A percentile compares a stretch with the other conserved stretches of the same genome.
Conservation (phyloP, 1,284 basidiomycete species). For the Trichosporon ovoides region DNA sequence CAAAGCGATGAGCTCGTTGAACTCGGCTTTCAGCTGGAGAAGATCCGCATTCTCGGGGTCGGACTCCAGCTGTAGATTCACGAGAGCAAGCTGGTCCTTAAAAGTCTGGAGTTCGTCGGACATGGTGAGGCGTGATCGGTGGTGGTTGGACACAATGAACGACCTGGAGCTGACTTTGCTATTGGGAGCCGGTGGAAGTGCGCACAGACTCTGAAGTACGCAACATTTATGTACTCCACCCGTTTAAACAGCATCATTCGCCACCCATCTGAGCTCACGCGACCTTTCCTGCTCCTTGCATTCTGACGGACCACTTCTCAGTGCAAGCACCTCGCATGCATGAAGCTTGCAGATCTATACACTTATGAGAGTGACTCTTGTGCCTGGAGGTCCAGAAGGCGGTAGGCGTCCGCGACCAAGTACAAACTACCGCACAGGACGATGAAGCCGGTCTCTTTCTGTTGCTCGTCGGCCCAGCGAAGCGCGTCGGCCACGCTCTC, state of each 20-base stretch:
- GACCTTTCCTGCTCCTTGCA: neutral
- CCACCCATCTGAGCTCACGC: neutral
- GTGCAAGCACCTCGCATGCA: too few relatives aligned
- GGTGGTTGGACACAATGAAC: neutral
- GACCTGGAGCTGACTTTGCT: neutral
- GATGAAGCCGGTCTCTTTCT: constrained; percentile 52
- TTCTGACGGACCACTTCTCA: too few relatives aligned
- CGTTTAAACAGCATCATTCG: neutral
- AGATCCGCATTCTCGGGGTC: constrained; percentile 77
- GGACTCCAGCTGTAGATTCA: constrained; percentile 72
- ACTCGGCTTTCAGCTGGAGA: constrained; percentile 65
- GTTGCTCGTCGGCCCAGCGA: constrained; percentile 24
- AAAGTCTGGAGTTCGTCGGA: constrained; percentile 69
- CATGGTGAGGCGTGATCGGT: neutral
- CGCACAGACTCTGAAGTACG: neutral
- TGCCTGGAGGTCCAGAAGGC: constrained; percentile 45
- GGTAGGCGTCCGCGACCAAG: constrained; percentile 81
- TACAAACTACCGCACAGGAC: constrained; percentile 86
- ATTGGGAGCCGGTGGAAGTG: neutral
- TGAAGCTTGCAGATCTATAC: too few relatives aligned
- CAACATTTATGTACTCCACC: neutral
- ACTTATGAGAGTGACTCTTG: neutral
- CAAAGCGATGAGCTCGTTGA: constrained; percentile 82
- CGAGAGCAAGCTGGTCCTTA: constrained; percentile 78
- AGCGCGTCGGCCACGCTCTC: constrained; percentile 27